A percentile compares a stretch with the other conserved stretches of the same genome.
phyloP scores from a whole-genome alignment of 192 early-diverging fungal species.

The Mortierella alpina region DNA sequence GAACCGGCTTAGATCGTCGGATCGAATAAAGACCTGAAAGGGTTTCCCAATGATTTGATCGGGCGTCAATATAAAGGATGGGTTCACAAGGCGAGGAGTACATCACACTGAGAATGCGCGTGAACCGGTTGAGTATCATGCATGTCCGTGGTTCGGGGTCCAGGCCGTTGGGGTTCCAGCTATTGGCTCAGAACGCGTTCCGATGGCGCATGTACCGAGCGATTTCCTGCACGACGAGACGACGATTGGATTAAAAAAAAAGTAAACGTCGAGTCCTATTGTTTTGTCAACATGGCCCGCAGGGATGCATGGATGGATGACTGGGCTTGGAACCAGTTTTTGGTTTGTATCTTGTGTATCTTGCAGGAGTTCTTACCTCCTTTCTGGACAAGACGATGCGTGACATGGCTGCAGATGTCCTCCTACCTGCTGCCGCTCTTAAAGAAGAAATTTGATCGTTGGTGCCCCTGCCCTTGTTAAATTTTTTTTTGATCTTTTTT shows the following conservation, averaged over 20 bases:
- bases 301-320: too few species aligned
- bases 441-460: too few species aligned
- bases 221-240: conserved; percentile 12
- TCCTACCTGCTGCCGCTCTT: conserved; percentile 17
- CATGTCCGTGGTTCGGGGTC: conserved; percentile 49
- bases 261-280: background rate
- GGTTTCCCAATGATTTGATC: conserved; percentile 34
- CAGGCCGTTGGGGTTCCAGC: conserved; percentile 38
- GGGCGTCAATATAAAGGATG: conserved; percentile 26
- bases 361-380: conserved; percentile 26
- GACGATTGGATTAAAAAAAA: background rate
- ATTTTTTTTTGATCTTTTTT: too few species aligned
- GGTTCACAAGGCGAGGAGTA: conserved; percentile 42
- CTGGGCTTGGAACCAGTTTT: too few species aligned
- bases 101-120: conserved; percentile 38
- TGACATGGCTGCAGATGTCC: conserved; percentile 36
- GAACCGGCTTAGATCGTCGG: conserved; percentile 36
- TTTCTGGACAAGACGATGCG: conserved; percentile 27
- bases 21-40: conserved; percentile 34
- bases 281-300: background rate
- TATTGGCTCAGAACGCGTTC: conserved; percentile 25
- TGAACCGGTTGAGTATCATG: conserved; percentile 54
- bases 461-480: too few species aligned
- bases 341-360: too few species aligned
- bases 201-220: conserved; percentile 34